Conservation (phyloP, 495 filamentous ascomycete species). For the Cenococcum geophilum region DNA sequence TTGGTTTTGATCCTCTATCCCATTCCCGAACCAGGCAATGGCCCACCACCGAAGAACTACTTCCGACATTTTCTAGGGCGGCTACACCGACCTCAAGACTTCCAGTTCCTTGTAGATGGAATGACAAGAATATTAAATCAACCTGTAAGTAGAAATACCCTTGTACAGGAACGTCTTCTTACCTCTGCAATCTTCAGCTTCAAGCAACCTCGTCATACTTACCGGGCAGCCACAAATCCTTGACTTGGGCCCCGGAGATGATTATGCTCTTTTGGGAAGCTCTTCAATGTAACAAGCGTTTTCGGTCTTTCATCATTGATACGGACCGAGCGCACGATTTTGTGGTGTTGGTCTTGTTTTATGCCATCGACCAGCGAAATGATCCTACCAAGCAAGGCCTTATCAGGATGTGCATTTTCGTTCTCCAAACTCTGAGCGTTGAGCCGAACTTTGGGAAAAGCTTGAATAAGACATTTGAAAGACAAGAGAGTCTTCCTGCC, state of each 20-base stretch:
- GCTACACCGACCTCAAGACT: constrained; percentile 89
- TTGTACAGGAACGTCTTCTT: neutral
- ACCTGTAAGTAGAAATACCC: constrained; percentile 48
- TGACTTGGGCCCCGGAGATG: constrained; percentile 92
- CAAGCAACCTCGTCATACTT: constrained; percentile 83
- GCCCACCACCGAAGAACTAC: constrained; percentile 69
- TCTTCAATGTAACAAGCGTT: constrained; percentile 95
- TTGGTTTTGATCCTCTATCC: constrained; percentile 84
- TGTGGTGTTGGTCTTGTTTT: constrained; percentile 82
- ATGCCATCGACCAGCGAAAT: constrained; percentile 78
- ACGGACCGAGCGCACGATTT: constrained; percentile 93
- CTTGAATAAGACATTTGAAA: constrained; percentile 82
- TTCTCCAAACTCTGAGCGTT: constrained; percentile 89
- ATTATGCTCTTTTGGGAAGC: constrained; percentile 98
- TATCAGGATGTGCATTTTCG: constrained; percentile 93
- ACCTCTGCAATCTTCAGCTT: constrained; percentile 45
- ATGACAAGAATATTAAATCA: constrained; percentile 93
- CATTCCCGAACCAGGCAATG: constrained; percentile 67
- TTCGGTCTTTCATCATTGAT: constrained; percentile 94
- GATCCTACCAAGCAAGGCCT: constrained; percentile 87
- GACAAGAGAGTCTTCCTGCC: constrained; percentile 77
- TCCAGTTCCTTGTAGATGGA: constrained; percentile 94
- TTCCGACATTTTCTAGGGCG: constrained; percentile 89
- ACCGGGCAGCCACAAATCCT: constrained; percentile 71
- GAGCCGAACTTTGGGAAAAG: constrained; percentile 87